Evolutionary conservation across 176 grass and related monocot genomes (phyloP).

Genomic region (Alloteropsis semialata): DNA sequence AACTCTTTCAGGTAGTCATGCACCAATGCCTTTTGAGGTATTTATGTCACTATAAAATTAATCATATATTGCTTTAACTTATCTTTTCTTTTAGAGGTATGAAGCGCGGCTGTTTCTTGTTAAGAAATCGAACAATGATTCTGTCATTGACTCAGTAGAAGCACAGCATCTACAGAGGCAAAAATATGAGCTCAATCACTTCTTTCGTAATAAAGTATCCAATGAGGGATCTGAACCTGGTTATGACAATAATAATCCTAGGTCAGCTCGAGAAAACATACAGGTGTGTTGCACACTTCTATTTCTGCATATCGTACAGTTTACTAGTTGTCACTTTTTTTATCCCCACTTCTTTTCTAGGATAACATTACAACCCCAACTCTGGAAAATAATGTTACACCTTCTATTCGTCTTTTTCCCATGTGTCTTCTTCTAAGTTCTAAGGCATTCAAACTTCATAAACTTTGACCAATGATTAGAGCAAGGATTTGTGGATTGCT

Average conservation of each 20-base stretch:
- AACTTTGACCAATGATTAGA: not conserved
- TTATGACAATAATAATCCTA: constrained; percentile 49
- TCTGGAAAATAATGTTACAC: not conserved
- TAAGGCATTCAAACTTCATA: not conserved
- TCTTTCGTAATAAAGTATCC: constrained; percentile 69
- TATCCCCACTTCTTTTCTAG: not conserved
- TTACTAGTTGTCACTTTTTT: not conserved
- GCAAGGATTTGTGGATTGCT: too few species aligned
- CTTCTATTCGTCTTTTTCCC: not conserved
- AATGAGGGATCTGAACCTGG: constrained; percentile 49
- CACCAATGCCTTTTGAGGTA: not conserved
- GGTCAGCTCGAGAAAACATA: constrained; percentile 67
- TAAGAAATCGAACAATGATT: constrained; percentile 76
- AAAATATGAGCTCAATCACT: constrained; percentile 83
- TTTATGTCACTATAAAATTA: not conserved
- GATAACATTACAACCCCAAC: not conserved
- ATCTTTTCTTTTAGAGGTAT: constrained; percentile 63
- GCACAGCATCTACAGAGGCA: constrained; percentile 66
- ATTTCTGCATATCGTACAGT: constrained; percentile 22
- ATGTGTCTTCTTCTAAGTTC: not conserved
- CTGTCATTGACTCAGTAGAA: constrained; percentile 77
- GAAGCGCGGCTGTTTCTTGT: constrained; percentile 78
- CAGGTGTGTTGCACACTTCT: constrained; percentile 54
- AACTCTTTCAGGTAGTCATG: constrained; percentile 66
- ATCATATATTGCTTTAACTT: constrained; percentile 27